Evolutionary conservation across 1,284 basidiomycete genomes (phyloP).

Genomic region (Earliella scabrosa): DNA sequence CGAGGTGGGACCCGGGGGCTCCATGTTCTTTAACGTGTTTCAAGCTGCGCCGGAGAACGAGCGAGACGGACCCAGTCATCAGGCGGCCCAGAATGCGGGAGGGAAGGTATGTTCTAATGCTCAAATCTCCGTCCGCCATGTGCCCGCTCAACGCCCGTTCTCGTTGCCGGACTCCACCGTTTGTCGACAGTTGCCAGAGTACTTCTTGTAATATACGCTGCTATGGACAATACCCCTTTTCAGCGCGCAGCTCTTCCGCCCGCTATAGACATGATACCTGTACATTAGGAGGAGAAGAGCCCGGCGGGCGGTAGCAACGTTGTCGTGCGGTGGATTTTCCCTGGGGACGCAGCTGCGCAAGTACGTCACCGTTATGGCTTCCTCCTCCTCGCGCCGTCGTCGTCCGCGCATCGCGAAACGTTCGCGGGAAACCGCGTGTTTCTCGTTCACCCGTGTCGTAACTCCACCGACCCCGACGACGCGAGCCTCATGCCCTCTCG

Average conservation of each 20-base stretch:
- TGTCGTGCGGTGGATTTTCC: neutral
- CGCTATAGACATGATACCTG: constrained; percentile 12
- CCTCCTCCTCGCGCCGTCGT: neutral
- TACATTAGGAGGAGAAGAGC: constrained; percentile 2
- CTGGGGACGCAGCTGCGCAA: neutral
- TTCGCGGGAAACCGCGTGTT: no score
- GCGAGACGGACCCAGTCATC: constrained; percentile 78
- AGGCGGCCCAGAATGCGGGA: constrained; percentile 67
- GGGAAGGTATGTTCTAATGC: constrained; percentile 57
- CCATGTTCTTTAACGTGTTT: constrained; percentile 97
- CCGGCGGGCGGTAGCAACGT: constrained; percentile 2
- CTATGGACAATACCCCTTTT: constrained; percentile 21
- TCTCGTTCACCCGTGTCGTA: no score
- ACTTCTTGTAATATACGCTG: constrained; percentile 55
- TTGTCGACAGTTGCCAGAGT: constrained; percentile 63
- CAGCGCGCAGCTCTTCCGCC: constrained; percentile 10
- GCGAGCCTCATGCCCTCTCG: no score
- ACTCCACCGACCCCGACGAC: no score
- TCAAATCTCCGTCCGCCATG: neutral
- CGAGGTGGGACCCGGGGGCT: constrained; percentile 91
- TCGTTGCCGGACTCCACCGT: neutral
- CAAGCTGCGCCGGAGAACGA: constrained; percentile 99
- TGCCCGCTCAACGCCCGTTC: constrained; percentile 10
- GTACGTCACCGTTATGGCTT: neutral
- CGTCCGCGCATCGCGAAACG: neutral